Percentiles rank a stretch among this genome's conserved stretches.
Conservation (phyloP, 805 yeast genomes). For the Saccharomycopsis oosterbeekiorum region DNA sequence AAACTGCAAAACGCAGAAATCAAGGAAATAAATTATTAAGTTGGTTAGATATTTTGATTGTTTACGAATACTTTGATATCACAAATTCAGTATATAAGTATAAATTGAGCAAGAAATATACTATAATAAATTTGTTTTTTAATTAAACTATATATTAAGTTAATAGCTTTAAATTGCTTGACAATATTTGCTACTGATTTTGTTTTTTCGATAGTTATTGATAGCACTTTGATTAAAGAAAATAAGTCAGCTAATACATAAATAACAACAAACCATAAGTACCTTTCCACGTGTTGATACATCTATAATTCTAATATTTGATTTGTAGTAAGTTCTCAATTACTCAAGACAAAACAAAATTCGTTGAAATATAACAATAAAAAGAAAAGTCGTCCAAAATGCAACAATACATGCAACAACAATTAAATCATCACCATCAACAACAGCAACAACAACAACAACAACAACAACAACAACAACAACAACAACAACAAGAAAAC, state of each 20-base stretch:
- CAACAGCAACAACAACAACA: slow-evolving; percentile 15
- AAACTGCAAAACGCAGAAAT: neutral
- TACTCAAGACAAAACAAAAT: no score
- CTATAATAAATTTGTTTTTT: no score
- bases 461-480: slow-evolving; percentile 11
- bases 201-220: neutral
- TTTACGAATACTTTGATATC: neutral
- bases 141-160: neutral
- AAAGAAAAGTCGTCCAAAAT: neutral
- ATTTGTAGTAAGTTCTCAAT: no score
- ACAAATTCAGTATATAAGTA: no score
- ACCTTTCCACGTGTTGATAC: no score
- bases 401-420: slow-evolving; percentile 17
- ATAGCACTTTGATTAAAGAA: no score
- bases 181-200: neutral
- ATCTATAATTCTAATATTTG: no score
- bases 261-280: no score
- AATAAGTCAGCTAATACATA: no score
- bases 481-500: slow-evolving; percentile 8
- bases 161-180: no score
- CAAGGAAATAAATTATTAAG: neutral
- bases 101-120: no score
- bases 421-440: slow-evolving; percentile 15
- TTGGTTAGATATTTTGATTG: neutral
- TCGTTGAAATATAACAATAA: no score